Conservation (phyloP, 2,329 filamentous ascomycete species). For the Cordyceps fumosorosea region DNA sequence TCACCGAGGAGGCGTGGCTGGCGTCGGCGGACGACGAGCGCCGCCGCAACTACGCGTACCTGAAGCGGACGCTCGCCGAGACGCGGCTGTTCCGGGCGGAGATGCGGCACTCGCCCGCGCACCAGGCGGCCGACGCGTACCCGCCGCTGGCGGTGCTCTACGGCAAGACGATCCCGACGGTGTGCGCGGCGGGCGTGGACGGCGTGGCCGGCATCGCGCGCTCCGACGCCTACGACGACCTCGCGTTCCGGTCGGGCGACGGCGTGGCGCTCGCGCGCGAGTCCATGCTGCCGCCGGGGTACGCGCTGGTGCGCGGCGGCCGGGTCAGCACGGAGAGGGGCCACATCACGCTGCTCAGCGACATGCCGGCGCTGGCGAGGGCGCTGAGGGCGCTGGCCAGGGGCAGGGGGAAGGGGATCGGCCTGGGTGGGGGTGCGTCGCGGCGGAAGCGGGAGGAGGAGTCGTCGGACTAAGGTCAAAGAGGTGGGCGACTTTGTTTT, state of each 20-base stretch:
- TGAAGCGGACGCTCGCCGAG: constrained; percentile 65
- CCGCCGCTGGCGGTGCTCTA: constrained; percentile 80
- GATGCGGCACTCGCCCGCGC: constrained; percentile 53
- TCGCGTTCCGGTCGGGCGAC: constrained; percentile 81
- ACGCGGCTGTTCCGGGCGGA: constrained; percentile 71
- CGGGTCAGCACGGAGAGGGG: constrained; percentile 75
- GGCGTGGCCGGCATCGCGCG: constrained; percentile 67
- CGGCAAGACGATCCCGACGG: constrained; percentile 78
- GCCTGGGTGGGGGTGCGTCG: constrained; percentile 33
- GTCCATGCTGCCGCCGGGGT: constrained; percentile 78
- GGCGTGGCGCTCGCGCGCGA: constrained; percentile 82
- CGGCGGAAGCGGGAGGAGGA: too few relatives aligned
- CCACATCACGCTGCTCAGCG: constrained; percentile 81
- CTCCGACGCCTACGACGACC: constrained; percentile 74
- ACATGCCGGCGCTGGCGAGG: constrained; percentile 71
- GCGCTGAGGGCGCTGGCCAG: constrained; percentile 63
- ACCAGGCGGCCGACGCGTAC: constrained; percentile 63
- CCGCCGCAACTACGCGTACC: constrained; percentile 51
- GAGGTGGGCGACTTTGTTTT: too few relatives aligned
- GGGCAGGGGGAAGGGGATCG: constrained; percentile 67
- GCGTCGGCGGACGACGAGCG: constrained; percentile 20
- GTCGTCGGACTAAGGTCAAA: too few relatives aligned
- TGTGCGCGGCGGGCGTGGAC: constrained; percentile 71
- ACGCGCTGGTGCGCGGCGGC: constrained; percentile 65
- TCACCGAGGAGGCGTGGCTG: constrained; percentile 15